These are phyloP conservation scores for Lactifluus subvellereus DNA, from an alignment of 768 basidiomycete genomes.

Conservation along the genomic window DNA sequence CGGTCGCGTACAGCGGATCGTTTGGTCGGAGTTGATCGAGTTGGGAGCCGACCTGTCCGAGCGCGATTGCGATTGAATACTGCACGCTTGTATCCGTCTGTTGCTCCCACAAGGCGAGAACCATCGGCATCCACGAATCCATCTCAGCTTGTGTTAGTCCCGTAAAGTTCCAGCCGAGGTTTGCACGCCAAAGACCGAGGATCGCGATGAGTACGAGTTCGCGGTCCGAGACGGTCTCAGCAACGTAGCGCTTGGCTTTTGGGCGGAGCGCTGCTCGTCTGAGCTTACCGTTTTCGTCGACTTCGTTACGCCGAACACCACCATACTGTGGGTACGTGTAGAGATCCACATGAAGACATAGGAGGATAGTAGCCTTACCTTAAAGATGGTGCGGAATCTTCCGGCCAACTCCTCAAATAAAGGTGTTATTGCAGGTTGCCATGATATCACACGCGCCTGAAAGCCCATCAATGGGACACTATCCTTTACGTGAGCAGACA, in stretches of 20 bases:
- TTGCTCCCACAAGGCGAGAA: conserved; percentile 54
- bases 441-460: conserved; percentile 49
- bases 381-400: conserved; percentile 52
- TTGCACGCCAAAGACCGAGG: conserved; percentile 61
- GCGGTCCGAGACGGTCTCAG: conserved; percentile 57
- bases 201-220: conserved; percentile 67
- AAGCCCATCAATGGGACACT: not conserved
- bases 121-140: conserved; percentile 42
- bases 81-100: conserved; percentile 62
- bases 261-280: conserved; percentile 53
- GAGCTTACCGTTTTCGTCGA: conserved; percentile 50
- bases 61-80: conserved; percentile 48
- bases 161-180: conserved; percentile 49
- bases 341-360: not conserved
- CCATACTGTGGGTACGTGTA: conserved; percentile 35
- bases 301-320: conserved; percentile 52
- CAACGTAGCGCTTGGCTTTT: conserved; percentile 50
- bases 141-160: conserved; percentile 39
- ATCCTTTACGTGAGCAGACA: not conserved
- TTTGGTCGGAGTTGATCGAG: conserved; percentile 40
- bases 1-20: conserved; percentile 35
- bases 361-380: conserved; percentile 35
- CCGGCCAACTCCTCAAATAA: conserved; percentile 41
- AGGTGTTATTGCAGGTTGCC: conserved; percentile 49
- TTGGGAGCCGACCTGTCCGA: conserved; percentile 41